Evolutionary conservation across 2,329 filamentous ascomycete species (phyloP).

Genomic region (Davidsoniella eucalypti): DNA sequence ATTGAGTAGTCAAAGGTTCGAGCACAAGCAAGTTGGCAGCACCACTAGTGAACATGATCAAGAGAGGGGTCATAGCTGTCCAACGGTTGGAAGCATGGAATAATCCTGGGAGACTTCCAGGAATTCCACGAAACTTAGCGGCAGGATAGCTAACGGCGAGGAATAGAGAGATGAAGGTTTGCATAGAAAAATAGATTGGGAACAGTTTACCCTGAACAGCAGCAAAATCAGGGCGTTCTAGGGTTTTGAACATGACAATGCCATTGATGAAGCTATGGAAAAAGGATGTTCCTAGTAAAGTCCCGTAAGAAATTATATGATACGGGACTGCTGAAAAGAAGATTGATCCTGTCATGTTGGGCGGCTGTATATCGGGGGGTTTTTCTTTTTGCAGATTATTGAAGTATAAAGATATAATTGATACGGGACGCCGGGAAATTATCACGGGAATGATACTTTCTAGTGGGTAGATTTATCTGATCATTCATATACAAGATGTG

Average conservation of each 20-base stretch:
- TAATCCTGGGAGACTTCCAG: constrained; percentile 36
- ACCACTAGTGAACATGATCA: constrained; percentile 52
- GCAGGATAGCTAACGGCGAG: constrained; percentile 69
- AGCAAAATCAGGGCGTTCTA: constrained; percentile 67
- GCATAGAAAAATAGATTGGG: constrained; percentile 75
- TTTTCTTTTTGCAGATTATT: not conserved
- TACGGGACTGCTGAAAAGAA: constrained; percentile 53
- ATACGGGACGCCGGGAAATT: not conserved
- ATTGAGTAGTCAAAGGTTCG: constrained; percentile 56
- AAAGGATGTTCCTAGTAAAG: constrained; percentile 69
- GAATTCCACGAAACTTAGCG: constrained; percentile 25
- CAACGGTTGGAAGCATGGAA: constrained; percentile 44
- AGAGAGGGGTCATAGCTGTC: constrained; percentile 51
- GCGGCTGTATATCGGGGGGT: not conserved
- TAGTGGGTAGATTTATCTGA: not conserved
- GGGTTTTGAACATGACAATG: constrained; percentile 57
- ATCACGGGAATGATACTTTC: not conserved
- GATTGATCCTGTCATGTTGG: constrained; percentile 20
- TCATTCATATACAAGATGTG: not conserved
- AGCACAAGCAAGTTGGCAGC: constrained; percentile 54
- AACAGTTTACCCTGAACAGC: constrained; percentile 67
- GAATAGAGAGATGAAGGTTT: constrained; percentile 56
- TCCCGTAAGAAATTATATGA: constrained; percentile 69
- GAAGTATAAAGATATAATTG: not conserved
- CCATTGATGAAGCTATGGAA: constrained; percentile 73